Base-by-base conservation (phyloP, 1,139 yeast species). In the Fermentozyma sake region DNA sequence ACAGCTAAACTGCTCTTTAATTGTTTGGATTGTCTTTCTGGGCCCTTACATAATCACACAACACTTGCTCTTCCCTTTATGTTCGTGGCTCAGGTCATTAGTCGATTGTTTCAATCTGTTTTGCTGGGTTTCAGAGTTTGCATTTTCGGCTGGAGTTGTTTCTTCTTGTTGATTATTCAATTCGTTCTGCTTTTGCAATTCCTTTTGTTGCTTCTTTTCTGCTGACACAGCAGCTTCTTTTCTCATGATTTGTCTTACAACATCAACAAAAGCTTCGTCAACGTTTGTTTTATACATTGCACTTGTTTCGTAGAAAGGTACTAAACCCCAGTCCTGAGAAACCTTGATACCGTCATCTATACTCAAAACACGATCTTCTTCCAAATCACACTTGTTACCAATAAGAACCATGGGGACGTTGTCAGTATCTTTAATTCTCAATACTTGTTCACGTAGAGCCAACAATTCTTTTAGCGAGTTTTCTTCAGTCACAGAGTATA, bases 221-320 rank as follows among this genome's bases (percentile, higher is more conserved):
- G 69, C 71, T 30, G 59, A 58, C 16, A 58, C 55, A 19, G 65
- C 68, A 7, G 76, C 76, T 50, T 82, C 93, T 42, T 78, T 79
- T 47, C 87, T 69, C 68, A 81, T 81, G 36, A 89, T 86, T 44
- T 83, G 93, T 54, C 96, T 72, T 6, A 91, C 96, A 27, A 91
- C 80, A 43, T 84, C 93, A 39, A 84, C 68, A 50, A 91, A 91
- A 3, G 95, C 95, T 45, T 82, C 91, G 46, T 83, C 94, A 26
- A 89, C 94, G 50, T 91, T 89, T 33, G 87, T 79, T 52, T 85
- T 83, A 43, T 83, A 76, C 72, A 87, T 82, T 21, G 98, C 97
- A 40, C 94, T 81, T 5, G 96, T 85, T 61, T 91, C 97, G 55
- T 85, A 85, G 53, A 89, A 91, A 12, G 96, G 89, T 6, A 82